These are phyloP conservation scores for Rhizopus arrhizus DNA, from an alignment of 371 early-diverging fungal species.

Conservation along the genomic window DNA sequence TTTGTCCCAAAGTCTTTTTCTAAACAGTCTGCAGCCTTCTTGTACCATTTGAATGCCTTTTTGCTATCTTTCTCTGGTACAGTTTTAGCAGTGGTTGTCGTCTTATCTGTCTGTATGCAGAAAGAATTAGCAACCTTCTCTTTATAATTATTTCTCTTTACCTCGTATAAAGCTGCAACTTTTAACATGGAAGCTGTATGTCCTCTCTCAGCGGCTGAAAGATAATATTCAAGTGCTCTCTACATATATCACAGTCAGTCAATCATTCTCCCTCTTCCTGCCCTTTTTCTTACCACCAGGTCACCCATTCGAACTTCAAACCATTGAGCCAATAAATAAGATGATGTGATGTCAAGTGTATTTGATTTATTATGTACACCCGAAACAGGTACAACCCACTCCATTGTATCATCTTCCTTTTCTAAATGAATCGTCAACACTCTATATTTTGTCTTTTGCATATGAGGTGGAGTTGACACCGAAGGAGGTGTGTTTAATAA, in stretches of 20 bases:
- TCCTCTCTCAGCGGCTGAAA: constrained; percentile 47
- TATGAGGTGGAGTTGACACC: constrained; percentile 31
- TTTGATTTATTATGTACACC: constrained; percentile 30
- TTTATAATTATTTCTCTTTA: constrained; percentile 1
- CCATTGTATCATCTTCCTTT: constrained; percentile 36
- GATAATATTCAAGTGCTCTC: constrained; percentile 47
- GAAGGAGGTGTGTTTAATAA: constrained; percentile 37
- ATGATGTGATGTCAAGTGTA: constrained; percentile 49
- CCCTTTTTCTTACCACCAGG: constrained; percentile 35
- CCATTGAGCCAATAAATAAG: constrained; percentile 51
- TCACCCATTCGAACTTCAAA: constrained; percentile 46
- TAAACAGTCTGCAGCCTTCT: constrained; percentile 43
- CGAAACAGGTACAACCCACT: constrained; percentile 32
- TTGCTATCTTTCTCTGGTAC: constrained; percentile 36
- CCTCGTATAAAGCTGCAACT: constrained; percentile 48
- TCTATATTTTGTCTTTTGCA: constrained; percentile 40
- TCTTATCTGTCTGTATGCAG: background rate
- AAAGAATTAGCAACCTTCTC: background rate
- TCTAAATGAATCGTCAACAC: constrained; percentile 54
- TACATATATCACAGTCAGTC: constrained; percentile 8
- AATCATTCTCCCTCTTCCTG: background rate
- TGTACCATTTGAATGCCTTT: constrained; percentile 53
- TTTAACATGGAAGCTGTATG: constrained; percentile 53
- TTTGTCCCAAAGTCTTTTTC: constrained; percentile 31
- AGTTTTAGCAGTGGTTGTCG: constrained; percentile 11